phyloP scores from a whole-genome alignment of 2,329 filamentous ascomycete species.

The Microcyclosporella mali region DNA sequence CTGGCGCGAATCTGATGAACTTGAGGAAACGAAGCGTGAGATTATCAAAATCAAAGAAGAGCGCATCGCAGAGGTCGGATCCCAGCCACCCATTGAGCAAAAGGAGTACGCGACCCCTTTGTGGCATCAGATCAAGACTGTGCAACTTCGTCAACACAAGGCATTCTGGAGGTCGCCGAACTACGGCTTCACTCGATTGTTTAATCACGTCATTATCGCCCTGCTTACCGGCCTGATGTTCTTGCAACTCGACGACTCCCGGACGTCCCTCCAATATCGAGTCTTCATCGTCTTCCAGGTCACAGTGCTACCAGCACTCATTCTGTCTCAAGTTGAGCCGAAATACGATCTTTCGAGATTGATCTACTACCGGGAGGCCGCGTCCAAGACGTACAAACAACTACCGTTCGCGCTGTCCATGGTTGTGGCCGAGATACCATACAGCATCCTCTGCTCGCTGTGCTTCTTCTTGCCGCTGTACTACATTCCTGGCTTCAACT shows the following conservation, averaged over 20 bases:
- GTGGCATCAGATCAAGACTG: slow-evolving; percentile 69
- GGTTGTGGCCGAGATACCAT: slow-evolving; percentile 78
- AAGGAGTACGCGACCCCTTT: slow-evolving; percentile 79
- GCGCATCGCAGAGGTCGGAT: slow-evolving; percentile 46
- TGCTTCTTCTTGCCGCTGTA: slow-evolving; percentile 78
- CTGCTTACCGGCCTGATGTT: slow-evolving; percentile 74
- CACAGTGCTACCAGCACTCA: slow-evolving; percentile 74
- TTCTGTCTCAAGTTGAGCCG: slow-evolving; percentile 76
- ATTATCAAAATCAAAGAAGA: slow-evolving; percentile 62
- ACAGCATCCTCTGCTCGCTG: slow-evolving; percentile 72
- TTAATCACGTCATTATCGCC: slow-evolving; percentile 75
- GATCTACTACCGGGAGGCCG: slow-evolving; percentile 80
- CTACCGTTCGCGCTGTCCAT: slow-evolving; percentile 72
- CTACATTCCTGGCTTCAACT: slow-evolving; percentile 71
- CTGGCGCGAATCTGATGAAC: slow-evolving; percentile 68
- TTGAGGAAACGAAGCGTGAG: slow-evolving; percentile 58
- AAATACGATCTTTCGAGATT: slow-evolving; percentile 75
- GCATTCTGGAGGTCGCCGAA: slow-evolving; percentile 82
- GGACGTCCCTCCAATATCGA: slow-evolving; percentile 72
- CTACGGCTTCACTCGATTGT: slow-evolving; percentile 81
- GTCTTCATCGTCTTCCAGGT: slow-evolving; percentile 89
- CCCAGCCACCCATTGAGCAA: slow-evolving; percentile 46
- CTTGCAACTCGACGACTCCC: slow-evolving; percentile 68
- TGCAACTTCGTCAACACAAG: slow-evolving; percentile 66
- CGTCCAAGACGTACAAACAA: slow-evolving; percentile 78